Conservation (phyloP, 2,329 filamentous ascomycete genomes). For the Scortechinia acanthostroma region DNA sequence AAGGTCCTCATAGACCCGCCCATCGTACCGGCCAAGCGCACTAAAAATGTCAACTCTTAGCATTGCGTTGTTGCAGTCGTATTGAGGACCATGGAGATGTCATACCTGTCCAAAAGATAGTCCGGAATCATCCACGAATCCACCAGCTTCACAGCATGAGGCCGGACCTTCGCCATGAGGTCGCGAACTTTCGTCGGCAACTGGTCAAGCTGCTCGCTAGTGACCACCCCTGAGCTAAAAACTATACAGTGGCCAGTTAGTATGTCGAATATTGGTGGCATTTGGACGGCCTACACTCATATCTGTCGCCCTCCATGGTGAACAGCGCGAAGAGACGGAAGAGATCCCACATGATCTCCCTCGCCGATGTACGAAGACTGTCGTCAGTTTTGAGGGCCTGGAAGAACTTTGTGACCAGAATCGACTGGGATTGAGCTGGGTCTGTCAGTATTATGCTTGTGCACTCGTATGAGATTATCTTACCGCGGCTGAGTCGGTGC, state of each 20-base stretch:
- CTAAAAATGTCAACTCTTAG: slow-evolving; percentile 16
- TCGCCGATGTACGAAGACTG: slow-evolving; percentile 10
- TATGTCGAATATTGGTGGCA: background rate
- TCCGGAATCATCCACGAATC: slow-evolving; percentile 43
- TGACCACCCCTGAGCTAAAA: slow-evolving; percentile 28
- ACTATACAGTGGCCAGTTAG: slow-evolving; percentile 11
- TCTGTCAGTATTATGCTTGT: too few species aligned
- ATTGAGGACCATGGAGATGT: too few species aligned
- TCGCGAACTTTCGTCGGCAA: slow-evolving; percentile 30
- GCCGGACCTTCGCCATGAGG: slow-evolving; percentile 35
- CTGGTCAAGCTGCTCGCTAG: slow-evolving; percentile 25
- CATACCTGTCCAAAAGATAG: slow-evolving; percentile 33
- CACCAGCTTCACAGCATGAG: slow-evolving; percentile 40
- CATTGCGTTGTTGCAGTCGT: background rate
- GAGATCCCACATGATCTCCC: slow-evolving; percentile 23
- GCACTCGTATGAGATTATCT: too few species aligned
- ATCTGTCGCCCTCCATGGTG: slow-evolving; percentile 32
- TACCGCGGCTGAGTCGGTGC: slow-evolving; percentile 19
- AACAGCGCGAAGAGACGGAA: slow-evolving; percentile 37
- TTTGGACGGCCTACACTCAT: slow-evolving; percentile 20
- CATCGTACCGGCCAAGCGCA: slow-evolving; percentile 39
- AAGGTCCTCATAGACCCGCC: slow-evolving; percentile 42
- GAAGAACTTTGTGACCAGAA: slow-evolving; percentile 36
- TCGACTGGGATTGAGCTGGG: slow-evolving; percentile 36
- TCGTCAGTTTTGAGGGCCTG: slow-evolving; percentile 18